These are phyloP conservation scores for Dryas drummondii DNA, from an alignment of 306 rosid genomes.

Conservation along the genomic window DNA sequence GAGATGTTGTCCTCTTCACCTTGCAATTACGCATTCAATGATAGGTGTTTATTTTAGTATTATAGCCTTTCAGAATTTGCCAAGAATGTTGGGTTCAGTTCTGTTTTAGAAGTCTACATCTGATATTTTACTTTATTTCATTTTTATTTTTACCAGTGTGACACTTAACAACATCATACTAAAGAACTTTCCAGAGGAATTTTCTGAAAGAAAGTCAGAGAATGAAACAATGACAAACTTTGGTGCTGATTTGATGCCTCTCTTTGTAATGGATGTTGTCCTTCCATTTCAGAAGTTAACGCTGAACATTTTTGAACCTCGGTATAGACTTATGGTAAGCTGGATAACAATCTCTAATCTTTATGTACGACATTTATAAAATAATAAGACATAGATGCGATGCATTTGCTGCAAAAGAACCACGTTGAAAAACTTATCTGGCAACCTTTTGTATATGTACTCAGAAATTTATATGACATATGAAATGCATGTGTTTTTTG, in stretches of 20 bases:
- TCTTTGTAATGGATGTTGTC: conserved; percentile 98
- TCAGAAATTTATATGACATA: neutral
- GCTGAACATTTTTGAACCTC: conserved; percentile 95
- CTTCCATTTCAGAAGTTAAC: conserved; percentile 91
- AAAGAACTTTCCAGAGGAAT: conserved; percentile 90
- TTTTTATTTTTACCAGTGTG: conserved; percentile 62
- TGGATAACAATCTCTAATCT: conserved; percentile 20
- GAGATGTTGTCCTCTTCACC: conserved; percentile 2
- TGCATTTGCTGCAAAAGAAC: neutral
- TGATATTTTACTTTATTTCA: conserved; percentile 23
- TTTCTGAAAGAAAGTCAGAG: conserved; percentile 87
- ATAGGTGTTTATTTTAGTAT: conserved; percentile 10
- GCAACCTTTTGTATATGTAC: neutral
- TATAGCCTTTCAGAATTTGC: conserved; percentile 18
- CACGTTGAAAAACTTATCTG: neutral
- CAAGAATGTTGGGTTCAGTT: neutral
- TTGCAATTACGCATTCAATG: neutral
- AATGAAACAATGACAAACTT: conserved; percentile 56
- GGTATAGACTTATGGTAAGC: conserved; percentile 98
- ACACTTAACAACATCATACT: conserved; percentile 87
- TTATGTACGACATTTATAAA: neutral
- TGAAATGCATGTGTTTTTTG: neutral
- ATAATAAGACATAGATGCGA: neutral
- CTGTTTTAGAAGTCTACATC: neutral
- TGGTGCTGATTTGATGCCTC: conserved; percentile 89